These are phyloP conservation scores for Taphrina communis DNA, from an alignment of 1,139 yeast genomes.

Conservation along the genomic window DNA sequence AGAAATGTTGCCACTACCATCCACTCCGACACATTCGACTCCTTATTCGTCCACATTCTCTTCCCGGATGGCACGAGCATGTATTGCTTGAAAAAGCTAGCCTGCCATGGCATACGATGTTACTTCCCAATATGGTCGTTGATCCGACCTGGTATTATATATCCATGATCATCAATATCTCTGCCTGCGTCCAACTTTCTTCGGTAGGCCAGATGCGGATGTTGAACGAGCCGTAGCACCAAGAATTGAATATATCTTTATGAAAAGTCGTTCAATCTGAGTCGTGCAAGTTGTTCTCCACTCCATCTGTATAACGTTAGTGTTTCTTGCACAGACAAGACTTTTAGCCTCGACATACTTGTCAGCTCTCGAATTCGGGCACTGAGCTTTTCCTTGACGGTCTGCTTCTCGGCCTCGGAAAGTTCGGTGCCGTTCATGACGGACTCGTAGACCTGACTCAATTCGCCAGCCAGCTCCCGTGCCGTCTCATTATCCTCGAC, in stretches of 20 bases:
- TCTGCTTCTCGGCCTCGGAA: constrained; percentile 31
- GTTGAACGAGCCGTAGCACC: constrained; percentile 2
- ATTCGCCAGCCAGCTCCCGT: constrained; percentile 24
- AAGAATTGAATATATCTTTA: constrained; percentile 6
- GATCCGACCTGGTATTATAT: constrained; percentile 7
- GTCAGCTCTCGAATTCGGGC: constrained; percentile 31
- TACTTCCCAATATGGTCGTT: background rate
- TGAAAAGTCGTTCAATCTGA: constrained; percentile 10
- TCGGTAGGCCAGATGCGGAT: background rate
- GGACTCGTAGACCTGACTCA: constrained; percentile 26
- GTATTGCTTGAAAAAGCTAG: background rate
- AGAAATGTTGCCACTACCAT: background rate
- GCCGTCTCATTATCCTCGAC: constrained; percentile 40
- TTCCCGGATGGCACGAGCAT: background rate
- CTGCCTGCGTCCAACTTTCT: background rate
- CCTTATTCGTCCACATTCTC: background rate
- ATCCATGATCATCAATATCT: background rate
- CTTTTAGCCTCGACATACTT: constrained; percentile 7
- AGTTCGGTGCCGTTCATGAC: constrained; percentile 25
- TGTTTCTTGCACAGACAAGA: background rate
- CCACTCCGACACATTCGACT: background rate
- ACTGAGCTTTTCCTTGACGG: constrained; percentile 37
- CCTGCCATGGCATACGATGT: background rate
- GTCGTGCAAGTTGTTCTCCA: constrained; percentile 40
- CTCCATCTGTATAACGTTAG: constrained; percentile 17